These are phyloP conservation scores for Eutypa lata DNA, from an alignment of 2,329 filamentous ascomycete genomes.

Conservation along the genomic window DNA sequence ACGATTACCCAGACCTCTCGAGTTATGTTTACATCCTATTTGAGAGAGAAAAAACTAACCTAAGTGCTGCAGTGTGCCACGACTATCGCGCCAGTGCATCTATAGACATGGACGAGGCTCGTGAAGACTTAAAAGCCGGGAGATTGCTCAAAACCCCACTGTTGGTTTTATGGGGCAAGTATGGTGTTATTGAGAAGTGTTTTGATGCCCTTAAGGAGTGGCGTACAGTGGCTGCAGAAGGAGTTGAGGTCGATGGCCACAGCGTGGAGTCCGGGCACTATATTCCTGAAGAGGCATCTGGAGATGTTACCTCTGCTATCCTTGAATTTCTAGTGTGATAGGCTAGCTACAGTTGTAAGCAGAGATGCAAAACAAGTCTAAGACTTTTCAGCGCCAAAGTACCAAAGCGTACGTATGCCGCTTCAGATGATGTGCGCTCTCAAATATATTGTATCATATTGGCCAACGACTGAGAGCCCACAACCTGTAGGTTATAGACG, in stretches of 20 bases:
- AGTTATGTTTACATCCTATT: too few relatives aligned
- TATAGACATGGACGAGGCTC: constrained; percentile 49
- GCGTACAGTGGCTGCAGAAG: constrained; percentile 39
- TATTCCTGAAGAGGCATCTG: constrained; percentile 49
- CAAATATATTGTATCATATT: too few relatives aligned
- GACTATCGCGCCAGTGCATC: constrained; percentile 54
- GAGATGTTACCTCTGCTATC: constrained; percentile 40
- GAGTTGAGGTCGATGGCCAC: constrained; percentile 35
- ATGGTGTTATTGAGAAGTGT: constrained; percentile 44
- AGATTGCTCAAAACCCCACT: constrained; percentile 44
- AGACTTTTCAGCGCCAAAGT: too few relatives aligned
- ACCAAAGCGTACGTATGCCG: too few relatives aligned
- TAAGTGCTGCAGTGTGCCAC: constrained; percentile 37
- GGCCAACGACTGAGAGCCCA: too few relatives aligned
- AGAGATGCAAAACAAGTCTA: too few relatives aligned
- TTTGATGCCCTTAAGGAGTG: constrained; percentile 51
- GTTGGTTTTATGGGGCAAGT: constrained; percentile 47
- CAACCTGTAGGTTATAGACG: too few relatives aligned
- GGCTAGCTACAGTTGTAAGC: too few relatives aligned
- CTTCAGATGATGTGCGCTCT: too few relatives aligned
- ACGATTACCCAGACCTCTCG: neutral
- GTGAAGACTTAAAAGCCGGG: constrained; percentile 39
- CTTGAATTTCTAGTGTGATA: constrained; percentile 33
- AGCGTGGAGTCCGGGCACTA: constrained; percentile 46
- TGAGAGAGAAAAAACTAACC: neutral